phyloP scores from a whole-genome alignment of 2,329 filamentous ascomycete genomes.

The Colletotrichum eremochloae region DNA sequence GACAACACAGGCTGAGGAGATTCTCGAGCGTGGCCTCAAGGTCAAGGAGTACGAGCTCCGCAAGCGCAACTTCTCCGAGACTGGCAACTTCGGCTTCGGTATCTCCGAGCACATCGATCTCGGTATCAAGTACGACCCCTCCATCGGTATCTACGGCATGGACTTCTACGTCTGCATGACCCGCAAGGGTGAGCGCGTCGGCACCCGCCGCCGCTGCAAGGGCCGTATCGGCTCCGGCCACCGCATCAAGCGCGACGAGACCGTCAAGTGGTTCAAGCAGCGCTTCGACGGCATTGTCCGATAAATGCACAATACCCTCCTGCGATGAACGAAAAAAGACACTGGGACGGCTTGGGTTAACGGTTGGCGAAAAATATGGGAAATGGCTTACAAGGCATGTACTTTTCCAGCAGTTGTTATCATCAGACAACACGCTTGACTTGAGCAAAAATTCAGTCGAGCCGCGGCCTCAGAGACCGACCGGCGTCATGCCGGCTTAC shows the following conservation, averaged over 20 bases:
- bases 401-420: slow-evolving; percentile 58
- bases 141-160: slow-evolving; percentile 99
- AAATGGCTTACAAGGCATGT: slow-evolving; percentile 53
- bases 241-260: slow-evolving; percentile 95
- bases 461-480: slow-evolving; percentile 81
- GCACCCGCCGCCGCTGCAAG: slow-evolving; percentile 93
- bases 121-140: slow-evolving; percentile 99
- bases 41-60: slow-evolving; percentile 99
- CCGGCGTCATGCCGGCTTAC: slow-evolving; percentile 76
- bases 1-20: slow-evolving; percentile 86
- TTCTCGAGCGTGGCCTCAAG: slow-evolving; percentile 99
- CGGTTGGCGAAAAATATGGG: slow-evolving; percentile 52
- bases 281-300: slow-evolving; percentile 99
- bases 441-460: slow-evolving; percentile 66
- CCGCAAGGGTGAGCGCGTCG: slow-evolving; percentile 97
- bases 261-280: slow-evolving; percentile 92
- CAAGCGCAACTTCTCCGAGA: slow-evolving; percentile 99
- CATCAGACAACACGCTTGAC: slow-evolving; percentile 63
- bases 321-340: slow-evolving; percentile 36
- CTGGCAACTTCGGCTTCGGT: slow-evolving; percentile 99
- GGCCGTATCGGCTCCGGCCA: slow-evolving; percentile 87
- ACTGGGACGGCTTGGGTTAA: slow-evolving; percentile 44
- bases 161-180: slow-evolving; percentile 99
- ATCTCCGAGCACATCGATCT: slow-evolving; percentile 99
- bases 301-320: slow-evolving; percentile 69